Evolutionary conservation across 257 asterid species (phyloP).

Genomic region (Plectranthus barbatus): DNA sequence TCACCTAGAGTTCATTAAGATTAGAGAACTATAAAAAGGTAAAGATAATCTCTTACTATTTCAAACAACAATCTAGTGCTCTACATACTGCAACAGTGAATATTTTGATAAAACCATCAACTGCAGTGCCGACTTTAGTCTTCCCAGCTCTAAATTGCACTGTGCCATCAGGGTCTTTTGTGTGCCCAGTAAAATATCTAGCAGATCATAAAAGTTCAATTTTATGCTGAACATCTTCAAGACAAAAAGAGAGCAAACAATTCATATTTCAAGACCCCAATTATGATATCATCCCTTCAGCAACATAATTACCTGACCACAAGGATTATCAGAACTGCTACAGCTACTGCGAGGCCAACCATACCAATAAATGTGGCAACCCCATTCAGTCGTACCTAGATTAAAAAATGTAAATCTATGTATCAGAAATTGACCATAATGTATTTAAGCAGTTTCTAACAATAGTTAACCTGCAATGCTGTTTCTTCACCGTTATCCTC

Average conservation of each 20-base stretch:
- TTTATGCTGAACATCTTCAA: not conserved
- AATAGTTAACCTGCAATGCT: constrained; percentile 72
- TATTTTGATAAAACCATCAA: constrained; percentile 69
- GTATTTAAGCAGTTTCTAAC: not conserved
- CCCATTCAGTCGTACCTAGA: constrained; percentile 84
- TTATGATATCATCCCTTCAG: not conserved
- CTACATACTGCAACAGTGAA: constrained; percentile 90
- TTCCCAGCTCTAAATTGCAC: constrained; percentile 55
- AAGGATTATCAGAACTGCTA: constrained; percentile 62
- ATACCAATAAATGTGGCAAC: constrained; percentile 91
- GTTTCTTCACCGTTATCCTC: constrained; percentile 99
- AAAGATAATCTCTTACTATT: not conserved
- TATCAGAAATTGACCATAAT: constrained; percentile 9
- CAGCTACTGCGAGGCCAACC: constrained; percentile 81
- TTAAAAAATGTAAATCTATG: constrained; percentile 11
- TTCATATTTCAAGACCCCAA: not conserved
- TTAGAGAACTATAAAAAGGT: constrained; percentile 15
- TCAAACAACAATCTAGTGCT: constrained; percentile 6
- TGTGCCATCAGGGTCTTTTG: constrained; percentile 44
- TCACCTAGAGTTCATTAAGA: constrained; percentile 45
- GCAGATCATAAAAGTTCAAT: constrained; percentile 12
- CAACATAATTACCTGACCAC: constrained; percentile 43
- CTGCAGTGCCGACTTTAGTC: constrained; percentile 56
- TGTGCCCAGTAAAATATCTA: constrained; percentile 82
- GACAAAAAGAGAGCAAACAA: constrained; percentile 11